phyloP scores from a whole-genome alignment of 2,329 filamentous ascomycete species.

The Fusarium beomiforme region DNA sequence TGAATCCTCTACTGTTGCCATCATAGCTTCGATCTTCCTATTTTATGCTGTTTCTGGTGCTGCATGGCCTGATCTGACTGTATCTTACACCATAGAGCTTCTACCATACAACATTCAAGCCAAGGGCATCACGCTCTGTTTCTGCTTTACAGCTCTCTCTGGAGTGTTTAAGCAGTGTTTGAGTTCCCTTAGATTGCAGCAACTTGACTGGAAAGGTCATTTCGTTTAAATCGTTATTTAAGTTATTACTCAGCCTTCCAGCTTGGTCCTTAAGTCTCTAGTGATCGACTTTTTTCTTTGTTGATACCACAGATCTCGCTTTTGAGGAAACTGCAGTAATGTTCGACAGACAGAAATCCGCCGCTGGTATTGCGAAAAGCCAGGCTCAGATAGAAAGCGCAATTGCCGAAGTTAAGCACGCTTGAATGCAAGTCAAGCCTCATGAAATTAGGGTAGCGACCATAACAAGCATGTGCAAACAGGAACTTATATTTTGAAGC shows the following conservation, averaged over 20 bases:
- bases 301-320: constrained; percentile 37
- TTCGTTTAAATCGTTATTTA: constrained; percentile 41
- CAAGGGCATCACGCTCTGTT: constrained; percentile 39
- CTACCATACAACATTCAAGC: constrained; percentile 39
- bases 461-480: rapidly evolving
- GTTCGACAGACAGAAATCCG: constrained; percentile 36
- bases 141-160: constrained; percentile 38
- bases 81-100: constrained; percentile 39
- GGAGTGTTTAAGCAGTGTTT: constrained; percentile 42
- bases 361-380: constrained; percentile 32
- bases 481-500: too few species aligned
- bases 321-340: constrained; percentile 40
- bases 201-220: constrained; percentile 38
- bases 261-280: constrained; percentile 36
- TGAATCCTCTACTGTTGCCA: constrained; percentile 21
- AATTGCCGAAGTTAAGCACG: constrained; percentile 30
- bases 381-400: constrained; percentile 33
- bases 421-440: background rate
- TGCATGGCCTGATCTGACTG: constrained; percentile 40
- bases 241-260: background rate
- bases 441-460: too few species aligned
- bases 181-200: constrained; percentile 36
- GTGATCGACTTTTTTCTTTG: constrained; percentile 42
- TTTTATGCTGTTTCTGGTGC: constrained; percentile 40
- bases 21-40: constrained; percentile 41